Evolutionary conservation across 2,329 filamentous ascomycete species (phyloP).

Genomic region (Elsinoe fawcettii): DNA sequence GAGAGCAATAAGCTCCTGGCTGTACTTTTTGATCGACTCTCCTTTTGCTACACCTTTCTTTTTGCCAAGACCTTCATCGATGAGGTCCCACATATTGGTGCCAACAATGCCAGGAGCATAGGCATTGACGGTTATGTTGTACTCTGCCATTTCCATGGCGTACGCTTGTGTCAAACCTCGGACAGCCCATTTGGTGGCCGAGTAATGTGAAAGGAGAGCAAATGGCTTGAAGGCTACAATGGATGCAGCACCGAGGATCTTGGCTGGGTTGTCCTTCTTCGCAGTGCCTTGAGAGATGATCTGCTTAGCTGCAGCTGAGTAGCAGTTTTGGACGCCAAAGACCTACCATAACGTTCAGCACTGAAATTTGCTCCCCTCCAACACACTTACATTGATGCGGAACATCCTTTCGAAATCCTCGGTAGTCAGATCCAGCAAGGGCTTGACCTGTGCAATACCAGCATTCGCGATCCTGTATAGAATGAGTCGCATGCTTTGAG

Average conservation of each 20-base stretch:
- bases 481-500: background rate
- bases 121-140: slow-evolving; percentile 59
- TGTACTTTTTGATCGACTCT: slow-evolving; percentile 46
- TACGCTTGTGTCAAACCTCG: slow-evolving; percentile 58
- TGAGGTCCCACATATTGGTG: slow-evolving; percentile 61
- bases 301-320: slow-evolving; percentile 54
- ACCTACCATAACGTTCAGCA: background rate
- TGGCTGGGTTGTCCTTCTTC: slow-evolving; percentile 32
- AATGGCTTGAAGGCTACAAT: slow-evolving; percentile 57
- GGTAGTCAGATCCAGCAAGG: slow-evolving; percentile 49
- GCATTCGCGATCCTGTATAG: slow-evolving; percentile 50
- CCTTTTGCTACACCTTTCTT: slow-evolving; percentile 37
- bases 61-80: slow-evolving; percentile 53
- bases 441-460: slow-evolving; percentile 52
- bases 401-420: slow-evolving; percentile 54
- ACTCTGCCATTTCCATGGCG: slow-evolving; percentile 56
- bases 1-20: slow-evolving; percentile 47
- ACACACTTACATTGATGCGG: slow-evolving; percentile 49
- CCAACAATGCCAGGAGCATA: slow-evolving; percentile 62
- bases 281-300: slow-evolving; percentile 54
- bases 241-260: slow-evolving; percentile 40
- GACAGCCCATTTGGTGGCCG: slow-evolving; percentile 58
- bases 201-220: slow-evolving; percentile 54
- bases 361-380: background rate
- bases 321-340: slow-evolving; percentile 58